A percentile compares a stretch with the other conserved stretches of the same genome.
Conservation (phyloP, 495 filamentous ascomycete species). For the Trichoderma reesei region DNA sequence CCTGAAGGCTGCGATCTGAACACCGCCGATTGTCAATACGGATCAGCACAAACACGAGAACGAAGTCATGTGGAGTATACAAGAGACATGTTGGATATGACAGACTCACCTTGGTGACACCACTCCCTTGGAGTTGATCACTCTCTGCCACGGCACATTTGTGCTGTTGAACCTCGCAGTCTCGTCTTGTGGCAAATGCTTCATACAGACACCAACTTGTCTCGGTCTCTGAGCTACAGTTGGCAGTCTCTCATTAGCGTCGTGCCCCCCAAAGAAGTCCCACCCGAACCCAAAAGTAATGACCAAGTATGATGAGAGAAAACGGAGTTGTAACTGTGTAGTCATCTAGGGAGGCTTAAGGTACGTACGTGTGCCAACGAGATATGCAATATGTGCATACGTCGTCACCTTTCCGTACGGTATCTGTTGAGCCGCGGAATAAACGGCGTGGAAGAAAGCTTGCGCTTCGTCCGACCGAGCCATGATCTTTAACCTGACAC, state of each 20-base stretch:
- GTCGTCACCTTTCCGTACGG: conserved; percentile 74
- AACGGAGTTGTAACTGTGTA: not conserved
- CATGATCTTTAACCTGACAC: conserved; percentile 35
- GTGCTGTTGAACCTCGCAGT: conserved; percentile 48
- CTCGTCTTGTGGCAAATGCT: conserved; percentile 56
- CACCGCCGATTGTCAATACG: conserved; percentile 12
- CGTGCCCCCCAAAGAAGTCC: no score
- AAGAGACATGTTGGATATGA: no score
- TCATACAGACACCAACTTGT: conserved; percentile 82
- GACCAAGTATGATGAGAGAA: not conserved
- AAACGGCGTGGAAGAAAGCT: conserved; percentile 76
- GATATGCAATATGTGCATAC: conserved; percentile 77
- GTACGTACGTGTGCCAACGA: conserved; percentile 69
- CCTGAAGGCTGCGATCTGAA: conserved; percentile 55
- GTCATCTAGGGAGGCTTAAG: not conserved
- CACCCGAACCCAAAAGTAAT: not conserved
- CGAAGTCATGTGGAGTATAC: no score
- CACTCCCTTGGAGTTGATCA: conserved; percentile 75
- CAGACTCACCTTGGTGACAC: conserved; percentile 66
- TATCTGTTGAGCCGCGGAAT: conserved; percentile 73
- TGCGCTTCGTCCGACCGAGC: conserved; percentile 72
- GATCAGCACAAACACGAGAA: not conserved
- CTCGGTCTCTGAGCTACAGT: conserved; percentile 54
- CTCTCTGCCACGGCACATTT: conserved; percentile 91
- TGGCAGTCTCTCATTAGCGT: conserved; percentile 9